Conservation (phyloP, 805 yeast species). For the Kodamaea fukazawae region DNA sequence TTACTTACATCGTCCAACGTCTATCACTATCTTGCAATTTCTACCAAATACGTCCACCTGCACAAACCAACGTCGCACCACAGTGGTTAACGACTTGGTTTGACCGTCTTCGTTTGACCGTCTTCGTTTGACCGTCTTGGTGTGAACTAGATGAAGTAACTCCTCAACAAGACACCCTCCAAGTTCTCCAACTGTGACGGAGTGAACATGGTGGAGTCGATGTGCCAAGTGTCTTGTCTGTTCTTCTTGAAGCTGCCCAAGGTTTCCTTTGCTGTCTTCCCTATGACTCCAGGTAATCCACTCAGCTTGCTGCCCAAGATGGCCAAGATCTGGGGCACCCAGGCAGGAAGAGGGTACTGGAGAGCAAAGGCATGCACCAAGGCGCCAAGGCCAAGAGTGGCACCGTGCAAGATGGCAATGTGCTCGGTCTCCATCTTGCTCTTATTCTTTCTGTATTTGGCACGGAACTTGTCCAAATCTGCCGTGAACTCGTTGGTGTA, state of each 20-base stretch:
- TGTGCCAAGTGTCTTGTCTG: conserved; percentile 95
- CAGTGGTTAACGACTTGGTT: no score
- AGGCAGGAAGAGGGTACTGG: conserved; percentile 82
- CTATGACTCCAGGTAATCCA: conserved; percentile 72
- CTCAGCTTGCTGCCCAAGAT: conserved; percentile 68
- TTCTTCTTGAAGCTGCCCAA: conserved; percentile 85
- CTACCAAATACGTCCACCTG: no score
- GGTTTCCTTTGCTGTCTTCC: conserved; percentile 77
- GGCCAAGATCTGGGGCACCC: conserved; percentile 78
- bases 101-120: no score
- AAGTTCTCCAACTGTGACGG: conserved; percentile 81
- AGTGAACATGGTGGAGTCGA: conserved; percentile 73
- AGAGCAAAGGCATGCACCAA: conserved; percentile 88
- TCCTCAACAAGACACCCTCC: conserved; percentile 92
- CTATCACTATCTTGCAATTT: no score
- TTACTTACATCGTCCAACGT: no score
- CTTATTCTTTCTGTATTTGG: conserved; percentile 37
- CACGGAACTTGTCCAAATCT: conserved; percentile 41
- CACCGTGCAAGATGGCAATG: conserved; percentile 65
- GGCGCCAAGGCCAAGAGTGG: conserved; percentile 86
- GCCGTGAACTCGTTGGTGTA: conserved; percentile 32
- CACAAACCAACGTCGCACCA: no score
- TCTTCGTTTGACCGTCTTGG: no score
- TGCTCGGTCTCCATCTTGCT: conserved; percentile 40
- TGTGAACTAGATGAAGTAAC: conserved; percentile 67